Conservation (phyloP, 805 yeast genomes). For the Millerozyma miso region DNA sequence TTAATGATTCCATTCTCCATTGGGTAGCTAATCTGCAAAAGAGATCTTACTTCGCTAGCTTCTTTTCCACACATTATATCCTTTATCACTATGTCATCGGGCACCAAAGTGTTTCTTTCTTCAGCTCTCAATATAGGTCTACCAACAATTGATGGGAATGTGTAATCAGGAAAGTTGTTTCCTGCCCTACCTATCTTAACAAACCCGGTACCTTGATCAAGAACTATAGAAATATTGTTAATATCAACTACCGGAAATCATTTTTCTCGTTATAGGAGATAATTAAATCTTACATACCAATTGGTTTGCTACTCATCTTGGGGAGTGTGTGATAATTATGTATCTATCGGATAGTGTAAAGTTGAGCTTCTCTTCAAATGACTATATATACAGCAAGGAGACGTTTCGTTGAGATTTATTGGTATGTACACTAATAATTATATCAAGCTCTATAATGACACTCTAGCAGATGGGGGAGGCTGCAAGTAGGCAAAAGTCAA, state of each 20-base stretch:
- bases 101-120: slow-evolving; percentile 59
- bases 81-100: slow-evolving; percentile 69
- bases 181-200: slow-evolving; percentile 97
- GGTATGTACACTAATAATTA: not conserved
- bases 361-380: not conserved
- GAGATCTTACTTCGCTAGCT: slow-evolving; percentile 85
- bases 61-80: slow-evolving; percentile 98
- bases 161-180: slow-evolving; percentile 92
- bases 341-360: not conserved
- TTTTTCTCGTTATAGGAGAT: not conserved
- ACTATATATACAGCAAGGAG: slow-evolving; percentile 1
- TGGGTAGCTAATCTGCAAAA: slow-evolving; percentile 91
- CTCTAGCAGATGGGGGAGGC: slow-evolving; percentile 4
- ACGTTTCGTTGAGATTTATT: not conserved
- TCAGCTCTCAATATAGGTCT: slow-evolving; percentile 96
- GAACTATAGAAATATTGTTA: slow-evolving; percentile 44
- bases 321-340: not conserved
- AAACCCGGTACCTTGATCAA: slow-evolving; percentile 99
- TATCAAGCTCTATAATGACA: not conserved
- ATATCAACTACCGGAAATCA: not conserved
- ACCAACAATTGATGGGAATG: slow-evolving; percentile 96
- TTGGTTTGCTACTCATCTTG: slow-evolving; percentile 24
- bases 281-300: slow-evolving; percentile 21
- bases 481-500: slow-evolving; percentile 76
- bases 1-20: slow-evolving; percentile 98